These are phyloP conservation scores for Cicer judaicum DNA, from an alignment of 306 rosid genomes.

Conservation along the genomic window DNA sequence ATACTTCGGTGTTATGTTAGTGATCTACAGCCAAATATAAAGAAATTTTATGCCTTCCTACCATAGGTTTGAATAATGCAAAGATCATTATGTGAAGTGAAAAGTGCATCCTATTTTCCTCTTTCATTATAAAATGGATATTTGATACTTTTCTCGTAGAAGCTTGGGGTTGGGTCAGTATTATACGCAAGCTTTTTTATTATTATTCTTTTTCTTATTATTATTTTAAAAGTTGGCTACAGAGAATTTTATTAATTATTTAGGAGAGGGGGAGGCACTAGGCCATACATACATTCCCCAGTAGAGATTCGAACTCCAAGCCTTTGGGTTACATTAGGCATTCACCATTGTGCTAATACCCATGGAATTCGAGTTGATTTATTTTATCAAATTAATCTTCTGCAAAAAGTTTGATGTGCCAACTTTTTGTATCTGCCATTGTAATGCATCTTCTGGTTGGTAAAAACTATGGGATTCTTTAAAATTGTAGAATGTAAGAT, in stretches of 20 bases:
- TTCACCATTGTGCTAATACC: not conserved
- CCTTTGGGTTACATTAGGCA: not conserved
- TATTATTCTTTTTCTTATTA: not conserved
- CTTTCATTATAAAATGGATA: slow-evolving; percentile 22
- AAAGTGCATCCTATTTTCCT: slow-evolving; percentile 31
- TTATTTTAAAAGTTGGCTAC: not conserved
- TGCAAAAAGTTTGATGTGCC: slow-evolving; percentile 17
- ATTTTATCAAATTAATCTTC: slow-evolving; percentile 30
- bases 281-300: slow-evolving; percentile 7
- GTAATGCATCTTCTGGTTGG: slow-evolving; percentile 31
- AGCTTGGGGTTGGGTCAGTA: slow-evolving; percentile 34
- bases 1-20: slow-evolving; percentile 11
- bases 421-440: slow-evolving; percentile 8
- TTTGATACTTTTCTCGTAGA: slow-evolving; percentile 23
- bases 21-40: slow-evolving; percentile 17
- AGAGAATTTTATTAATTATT: not conserved
- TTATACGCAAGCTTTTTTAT: not conserved
- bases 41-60: not conserved
- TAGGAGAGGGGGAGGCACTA: not conserved
- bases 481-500: slow-evolving; percentile 36
- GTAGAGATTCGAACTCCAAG: not conserved
- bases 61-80: slow-evolving; percentile 13
- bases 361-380: not conserved
- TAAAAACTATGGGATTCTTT: slow-evolving; percentile 29
- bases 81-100: slow-evolving; percentile 36